Conservation (phyloP, 23 red algal genomes). For the Gracilariopsis chorda region DNA sequence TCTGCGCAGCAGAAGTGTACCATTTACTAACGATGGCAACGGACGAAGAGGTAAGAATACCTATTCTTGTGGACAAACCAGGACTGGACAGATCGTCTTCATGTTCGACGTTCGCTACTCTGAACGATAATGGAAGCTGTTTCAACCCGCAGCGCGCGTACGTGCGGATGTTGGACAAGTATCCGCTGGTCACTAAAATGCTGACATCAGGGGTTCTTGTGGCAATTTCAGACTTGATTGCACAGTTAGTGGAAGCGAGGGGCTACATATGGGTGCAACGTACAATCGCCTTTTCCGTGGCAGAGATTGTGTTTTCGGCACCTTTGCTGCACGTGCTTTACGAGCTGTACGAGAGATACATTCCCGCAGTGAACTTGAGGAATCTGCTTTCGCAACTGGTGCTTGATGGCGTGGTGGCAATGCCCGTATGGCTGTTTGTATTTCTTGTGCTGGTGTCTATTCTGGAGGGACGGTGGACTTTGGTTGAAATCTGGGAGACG, state of each 20-base stretch:
- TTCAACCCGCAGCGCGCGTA: neutral
- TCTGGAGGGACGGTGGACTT: neutral
- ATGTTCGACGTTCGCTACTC: no score
- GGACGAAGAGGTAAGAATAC: no score
- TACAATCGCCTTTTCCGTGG: neutral
- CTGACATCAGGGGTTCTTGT: neutral
- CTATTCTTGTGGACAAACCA: no score
- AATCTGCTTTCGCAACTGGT: slow-evolving; percentile 32
- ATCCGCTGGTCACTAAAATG: neutral
- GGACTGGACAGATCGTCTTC: no score
- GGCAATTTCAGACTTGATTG: slow-evolving; percentile 6
- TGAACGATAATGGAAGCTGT: neutral
- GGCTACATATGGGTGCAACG: neutral
- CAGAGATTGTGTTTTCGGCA: neutral
- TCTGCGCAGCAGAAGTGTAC: no score
- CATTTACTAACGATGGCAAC: no score
- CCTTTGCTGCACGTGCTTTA: slow-evolving; percentile 49
- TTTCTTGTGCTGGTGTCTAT: neutral
- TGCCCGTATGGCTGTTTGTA: slow-evolving; percentile 18
- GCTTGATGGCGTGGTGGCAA: slow-evolving; percentile 13
- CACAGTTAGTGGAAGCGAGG: neutral
- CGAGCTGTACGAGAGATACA: neutral
- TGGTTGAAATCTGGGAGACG: neutral
- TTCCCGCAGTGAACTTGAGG: neutral
- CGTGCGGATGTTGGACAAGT: neutral